phyloP scores from a whole-genome alignment of 495 filamentous ascomycete species.

The Penicillium tannophilum region DNA sequence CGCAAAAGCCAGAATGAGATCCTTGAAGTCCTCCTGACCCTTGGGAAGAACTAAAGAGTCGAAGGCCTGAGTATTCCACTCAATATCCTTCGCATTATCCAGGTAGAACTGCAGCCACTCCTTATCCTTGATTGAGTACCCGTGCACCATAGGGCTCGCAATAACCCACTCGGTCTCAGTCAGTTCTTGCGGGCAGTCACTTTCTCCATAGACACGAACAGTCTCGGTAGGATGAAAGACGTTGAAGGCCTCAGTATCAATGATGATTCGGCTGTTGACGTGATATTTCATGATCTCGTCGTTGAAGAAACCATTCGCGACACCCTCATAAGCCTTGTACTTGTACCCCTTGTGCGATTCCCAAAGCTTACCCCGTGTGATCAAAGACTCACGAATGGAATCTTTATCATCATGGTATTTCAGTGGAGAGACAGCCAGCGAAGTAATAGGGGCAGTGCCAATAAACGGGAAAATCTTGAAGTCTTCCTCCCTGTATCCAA shows the following conservation, averaged over 20 bases:
- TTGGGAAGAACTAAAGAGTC: conserved; percentile 53
- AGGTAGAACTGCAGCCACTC: conserved; percentile 46
- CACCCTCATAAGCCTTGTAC: conserved; percentile 62
- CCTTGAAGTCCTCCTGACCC: conserved; percentile 29
- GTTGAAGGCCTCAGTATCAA: conserved; percentile 49
- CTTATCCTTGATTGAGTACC: conserved; percentile 38
- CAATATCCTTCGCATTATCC: conserved; percentile 41
- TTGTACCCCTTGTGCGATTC: conserved; percentile 59
- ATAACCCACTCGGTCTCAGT: conserved; percentile 22
- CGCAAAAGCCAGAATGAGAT: conserved; percentile 34
- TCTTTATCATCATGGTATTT: conserved; percentile 51
- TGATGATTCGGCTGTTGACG: conserved; percentile 57
- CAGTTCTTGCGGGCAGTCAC: conserved; percentile 10
- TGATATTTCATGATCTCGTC: conserved; percentile 42
- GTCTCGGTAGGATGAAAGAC: conserved; percentile 38
- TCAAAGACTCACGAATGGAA: conserved; percentile 30
- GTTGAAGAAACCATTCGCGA: conserved; percentile 35
- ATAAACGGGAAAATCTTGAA: conserved; percentile 52
- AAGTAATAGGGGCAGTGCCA: conserved; percentile 58
- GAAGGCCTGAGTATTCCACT: conserved; percentile 57
- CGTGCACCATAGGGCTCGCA: conserved; percentile 23
- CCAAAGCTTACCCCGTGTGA: conserved; percentile 51
- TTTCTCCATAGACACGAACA: conserved; percentile 19
- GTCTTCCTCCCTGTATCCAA: conserved; percentile 48
- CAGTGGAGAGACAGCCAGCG: conserved; percentile 59